Percentiles rank a stretch among this genome's conserved stretches.
phyloP scores from a whole-genome alignment of 116 monocot genomes.

The Papilionanthe hybrid region DNA sequence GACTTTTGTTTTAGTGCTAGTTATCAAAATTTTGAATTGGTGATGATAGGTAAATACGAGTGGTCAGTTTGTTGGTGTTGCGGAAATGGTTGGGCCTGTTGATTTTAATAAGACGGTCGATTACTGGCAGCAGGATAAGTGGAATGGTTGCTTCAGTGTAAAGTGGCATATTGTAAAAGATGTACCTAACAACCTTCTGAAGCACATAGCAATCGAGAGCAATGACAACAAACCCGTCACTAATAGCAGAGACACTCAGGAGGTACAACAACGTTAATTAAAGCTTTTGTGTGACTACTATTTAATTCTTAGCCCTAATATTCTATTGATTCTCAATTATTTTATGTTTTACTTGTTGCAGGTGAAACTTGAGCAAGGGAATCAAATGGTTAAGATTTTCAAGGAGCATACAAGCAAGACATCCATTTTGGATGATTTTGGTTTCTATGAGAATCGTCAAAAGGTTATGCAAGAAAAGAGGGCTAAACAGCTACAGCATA shows the following conservation, averaged over 20 bases:
- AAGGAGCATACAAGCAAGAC: slow-evolving; percentile 76
- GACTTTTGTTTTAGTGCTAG: not conserved
- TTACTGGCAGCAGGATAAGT: slow-evolving; percentile 97
- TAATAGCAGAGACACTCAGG: slow-evolving; percentile 95
- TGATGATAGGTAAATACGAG: slow-evolving; percentile 75
- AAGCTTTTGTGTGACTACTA: not conserved
- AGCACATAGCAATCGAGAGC: slow-evolving; percentile 83
- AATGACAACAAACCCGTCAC: slow-evolving; percentile 99
- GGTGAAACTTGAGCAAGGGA: slow-evolving; percentile 81
- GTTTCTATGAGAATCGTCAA: slow-evolving; percentile 75
- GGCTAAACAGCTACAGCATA: slow-evolving; percentile 62
- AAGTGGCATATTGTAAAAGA: slow-evolving; percentile 99
- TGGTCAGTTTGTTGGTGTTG: slow-evolving; percentile 92
- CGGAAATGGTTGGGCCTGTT: slow-evolving; percentile 94
- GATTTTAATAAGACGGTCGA: slow-evolving; percentile 93
- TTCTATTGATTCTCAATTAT: slow-evolving; percentile 3
- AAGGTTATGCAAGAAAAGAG: slow-evolving; percentile 72
- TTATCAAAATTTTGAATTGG: not conserved
- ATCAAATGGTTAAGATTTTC: slow-evolving; percentile 74
- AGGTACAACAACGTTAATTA: slow-evolving; percentile 31
- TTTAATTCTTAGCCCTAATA: not conserved
- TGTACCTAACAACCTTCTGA: slow-evolving; percentile 79
- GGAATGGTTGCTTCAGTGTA: slow-evolving; percentile 91
- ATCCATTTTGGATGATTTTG: slow-evolving; percentile 78
- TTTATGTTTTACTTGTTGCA: slow-evolving; percentile 10